Evolutionary conservation across 1,139 yeast species (phyloP).

Genomic region (Hemisphaericaspora subhashii): DNA sequence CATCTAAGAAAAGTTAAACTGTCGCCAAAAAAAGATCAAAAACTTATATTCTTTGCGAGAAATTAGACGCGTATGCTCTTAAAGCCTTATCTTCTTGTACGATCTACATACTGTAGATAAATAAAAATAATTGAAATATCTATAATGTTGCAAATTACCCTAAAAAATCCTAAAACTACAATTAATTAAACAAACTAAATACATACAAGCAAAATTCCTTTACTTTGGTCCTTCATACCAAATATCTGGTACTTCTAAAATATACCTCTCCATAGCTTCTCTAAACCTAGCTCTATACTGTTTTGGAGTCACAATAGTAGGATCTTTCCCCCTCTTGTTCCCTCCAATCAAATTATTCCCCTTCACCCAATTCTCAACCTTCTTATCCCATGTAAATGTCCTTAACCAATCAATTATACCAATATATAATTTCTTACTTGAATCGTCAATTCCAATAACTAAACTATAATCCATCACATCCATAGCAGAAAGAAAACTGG

Average conservation of each 20-base stretch:
- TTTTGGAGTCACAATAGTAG: slow-evolving; percentile 95
- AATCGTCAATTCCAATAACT: slow-evolving; percentile 81
- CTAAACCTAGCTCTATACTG: slow-evolving; percentile 92
- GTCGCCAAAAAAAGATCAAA: too few species aligned
- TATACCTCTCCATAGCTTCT: slow-evolving; percentile 97
- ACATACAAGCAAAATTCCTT: not conserved
- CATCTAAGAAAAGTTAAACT: too few species aligned
- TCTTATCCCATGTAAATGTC: slow-evolving; percentile 98
- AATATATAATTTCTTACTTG: slow-evolving; percentile 67
- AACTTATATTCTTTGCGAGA: too few species aligned
- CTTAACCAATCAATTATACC: slow-evolving; percentile 96
- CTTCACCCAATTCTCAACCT: slow-evolving; percentile 97
- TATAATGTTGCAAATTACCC: too few species aligned
- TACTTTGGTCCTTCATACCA: slow-evolving; percentile 54
- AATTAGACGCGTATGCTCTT: too few species aligned
- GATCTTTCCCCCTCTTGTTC: slow-evolving; percentile 81
- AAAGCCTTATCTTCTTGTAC: too few species aligned
- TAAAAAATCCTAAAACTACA: too few species aligned
- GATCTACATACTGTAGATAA: too few species aligned
- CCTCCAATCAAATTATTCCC: slow-evolving; percentile 83
- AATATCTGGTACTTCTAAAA: slow-evolving; percentile 89
- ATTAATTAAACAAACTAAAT: too few species aligned
- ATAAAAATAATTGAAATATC: too few species aligned
- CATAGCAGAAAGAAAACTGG: slow-evolving; percentile 91
- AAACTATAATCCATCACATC: slow-evolving; percentile 98